phyloP scores from a whole-genome alignment of 2,329 filamentous ascomycete species.

The Septoria linicola region DNA sequence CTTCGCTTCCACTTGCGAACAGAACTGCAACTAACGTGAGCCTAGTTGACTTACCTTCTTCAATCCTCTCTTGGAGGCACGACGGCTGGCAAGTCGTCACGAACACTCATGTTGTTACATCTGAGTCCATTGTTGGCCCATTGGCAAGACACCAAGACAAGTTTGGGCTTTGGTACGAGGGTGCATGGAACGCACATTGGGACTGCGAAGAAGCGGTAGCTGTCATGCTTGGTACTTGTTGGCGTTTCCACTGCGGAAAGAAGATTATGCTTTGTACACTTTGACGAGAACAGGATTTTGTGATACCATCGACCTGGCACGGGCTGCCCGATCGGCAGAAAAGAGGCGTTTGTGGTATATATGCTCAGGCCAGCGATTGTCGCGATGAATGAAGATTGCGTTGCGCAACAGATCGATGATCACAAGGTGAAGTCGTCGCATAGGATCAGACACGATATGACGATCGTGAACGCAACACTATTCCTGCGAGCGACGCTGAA shows the following conservation, averaged over 20 bases:
- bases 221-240: background rate
- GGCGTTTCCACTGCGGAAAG: background rate
- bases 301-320: conserved; percentile 5
- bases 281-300: conserved; percentile 12
- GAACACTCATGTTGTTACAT: conserved; percentile 99
- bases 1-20: background rate
- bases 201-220: conserved; percentile 63
- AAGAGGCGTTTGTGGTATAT: too few species aligned
- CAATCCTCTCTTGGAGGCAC: conserved; percentile 95
- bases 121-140: conserved; percentile 88
- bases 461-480: too few species aligned
- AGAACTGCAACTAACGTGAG: conserved; percentile 12
- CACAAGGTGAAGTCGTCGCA: too few species aligned
- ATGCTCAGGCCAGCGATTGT: too few species aligned
- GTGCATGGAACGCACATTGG: conserved; percentile 90
- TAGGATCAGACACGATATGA: too few species aligned
- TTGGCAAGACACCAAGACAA: conserved; percentile 88
- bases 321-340: background rate
- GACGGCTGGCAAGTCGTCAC: conserved; percentile 55
- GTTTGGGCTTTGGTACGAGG: conserved; percentile 92
- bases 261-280: background rate
- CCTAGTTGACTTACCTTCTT: conserved; percentile 82
- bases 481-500: too few species aligned
- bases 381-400: too few species aligned
- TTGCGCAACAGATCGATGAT: too few species aligned